Evolutionary conservation across 352 stramenopile species (phyloP), one percentile per base, ranked within the genome.

Genomic region (Nothophytophthora sp.): DNA sequence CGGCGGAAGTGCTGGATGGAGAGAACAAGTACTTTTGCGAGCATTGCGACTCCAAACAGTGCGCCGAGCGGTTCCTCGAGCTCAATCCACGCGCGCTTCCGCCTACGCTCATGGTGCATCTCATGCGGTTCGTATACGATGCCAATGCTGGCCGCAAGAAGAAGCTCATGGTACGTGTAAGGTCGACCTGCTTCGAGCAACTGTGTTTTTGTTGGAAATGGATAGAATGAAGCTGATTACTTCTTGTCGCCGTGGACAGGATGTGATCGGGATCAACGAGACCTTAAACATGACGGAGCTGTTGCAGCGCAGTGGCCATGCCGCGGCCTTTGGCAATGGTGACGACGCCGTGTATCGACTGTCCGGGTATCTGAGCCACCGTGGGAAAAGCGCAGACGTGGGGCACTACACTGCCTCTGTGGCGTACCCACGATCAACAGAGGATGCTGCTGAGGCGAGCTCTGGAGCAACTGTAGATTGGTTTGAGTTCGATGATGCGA

Each of bases 1-100:
- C 76, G 4, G 57, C 74, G 0, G 87, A 96, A 47, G 45, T 89
- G 24, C 67, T 96, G 20, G 79, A 94, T 3, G 85, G 78, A 19
- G 83, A 96, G 37, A 94, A 96, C 68, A 82, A 91, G 51, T 96
- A 96, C 48, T 90, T 88, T 49, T 96, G 87, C 45, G 74, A 86
- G 11, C 36, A 75, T 27, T 96, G 87, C 55, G 53, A 75, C 11
- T 61, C 69, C 2, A 96, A 96, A 50, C 74, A 95, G 39, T 70
- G 76, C 36, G 87, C 86, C 0, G 72, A 90, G 53, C 76, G 87
- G 7, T 88, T 68, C 23, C 77, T 96, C 38, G 72, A 90, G 37
- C 46, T 95, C 4, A 76, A 89, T 12, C 48, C 68, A 4, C 59
- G 63, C 15, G 67, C 68, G 2, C 34, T 93, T 12, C 81, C 86